A percentile compares a stretch with the other conserved stretches of the same genome.
phyloP scores from a whole-genome alignment of 2,329 filamentous ascomycete genomes.

The Ceratocystis albifundus region DNA sequence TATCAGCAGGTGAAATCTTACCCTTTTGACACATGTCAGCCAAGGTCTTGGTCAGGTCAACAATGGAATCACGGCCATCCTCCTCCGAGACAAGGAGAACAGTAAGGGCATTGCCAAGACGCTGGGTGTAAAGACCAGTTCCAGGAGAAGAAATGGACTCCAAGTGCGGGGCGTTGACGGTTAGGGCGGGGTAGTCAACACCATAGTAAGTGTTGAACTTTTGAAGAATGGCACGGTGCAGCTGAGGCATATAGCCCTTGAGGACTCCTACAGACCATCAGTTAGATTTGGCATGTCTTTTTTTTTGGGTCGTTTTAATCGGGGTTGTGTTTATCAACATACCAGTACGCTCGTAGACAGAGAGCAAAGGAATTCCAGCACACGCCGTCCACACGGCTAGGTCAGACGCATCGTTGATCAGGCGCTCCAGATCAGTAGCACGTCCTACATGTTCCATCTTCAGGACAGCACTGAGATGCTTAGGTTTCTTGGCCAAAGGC shows the following conservation, averaged over 20 bases:
- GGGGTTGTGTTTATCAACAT: conserved; percentile 27
- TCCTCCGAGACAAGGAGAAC: conserved; percentile 61
- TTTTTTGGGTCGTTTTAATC: no score
- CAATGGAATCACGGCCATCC: conserved; percentile 84
- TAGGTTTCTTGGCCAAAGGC: conserved; percentile 59
- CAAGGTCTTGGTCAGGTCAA: conserved; percentile 88
- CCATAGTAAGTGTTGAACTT: conserved; percentile 86
- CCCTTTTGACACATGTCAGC: conserved; percentile 87
- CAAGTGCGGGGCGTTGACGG: conserved; percentile 38
- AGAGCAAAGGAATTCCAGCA: conserved; percentile 75
- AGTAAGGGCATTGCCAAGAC: conserved; percentile 21
- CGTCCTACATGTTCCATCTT: conserved; percentile 58
- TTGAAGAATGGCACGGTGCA: conserved; percentile 64
- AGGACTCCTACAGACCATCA: conserved; percentile 52
- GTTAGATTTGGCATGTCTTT: neutral
- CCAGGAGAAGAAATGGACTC: conserved; percentile 31
- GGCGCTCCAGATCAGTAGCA: conserved; percentile 61
- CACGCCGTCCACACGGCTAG: conserved; percentile 87
- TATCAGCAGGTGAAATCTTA: conserved; percentile 70
- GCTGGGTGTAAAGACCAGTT: conserved; percentile 26
- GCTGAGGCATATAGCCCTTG: conserved; percentile 77
- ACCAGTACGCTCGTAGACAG: conserved; percentile 89
- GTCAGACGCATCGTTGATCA: conserved; percentile 86
- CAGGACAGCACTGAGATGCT: conserved; percentile 79
- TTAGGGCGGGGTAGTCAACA: conserved; percentile 57